A percentile compares a stretch with the other conserved stretches of the same genome.
Conservation (phyloP, 169 alveolate genomes). For the Cryptosporidium muris region DNA sequence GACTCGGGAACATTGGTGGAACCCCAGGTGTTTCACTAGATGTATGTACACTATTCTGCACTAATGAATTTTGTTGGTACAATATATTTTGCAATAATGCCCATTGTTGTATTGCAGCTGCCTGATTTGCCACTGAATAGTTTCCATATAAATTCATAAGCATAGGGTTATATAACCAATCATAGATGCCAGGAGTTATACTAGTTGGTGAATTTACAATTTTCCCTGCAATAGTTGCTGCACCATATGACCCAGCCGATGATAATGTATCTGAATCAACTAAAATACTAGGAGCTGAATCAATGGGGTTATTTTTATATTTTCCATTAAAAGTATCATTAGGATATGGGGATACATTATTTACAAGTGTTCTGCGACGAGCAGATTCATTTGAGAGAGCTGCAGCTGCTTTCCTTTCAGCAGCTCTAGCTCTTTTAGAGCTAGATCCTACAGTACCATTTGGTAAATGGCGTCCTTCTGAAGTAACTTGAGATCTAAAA, state of each 20-base stretch:
- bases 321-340: conserved; percentile 17
- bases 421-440: conserved; percentile 64
- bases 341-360: conserved; percentile 5
- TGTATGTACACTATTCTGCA: not conserved
- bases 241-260: conserved; percentile 1
- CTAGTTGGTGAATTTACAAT: not conserved
- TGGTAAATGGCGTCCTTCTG: conserved; percentile 71
- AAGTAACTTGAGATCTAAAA: conserved; percentile 59
- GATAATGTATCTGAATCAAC: conserved; percentile 34
- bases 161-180: conserved; percentile 59
- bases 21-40: too few species aligned
- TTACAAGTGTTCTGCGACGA: conserved; percentile 1
- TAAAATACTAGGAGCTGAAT: conserved; percentile 18
- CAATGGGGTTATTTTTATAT: not conserved
- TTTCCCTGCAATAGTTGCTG: conserved; percentile 1
- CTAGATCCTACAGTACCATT: conserved; percentile 65
- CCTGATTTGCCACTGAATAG: conserved; percentile 63
- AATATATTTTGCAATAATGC: conserved; percentile 55
- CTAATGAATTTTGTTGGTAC: not conserved
- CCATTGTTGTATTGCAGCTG: conserved; percentile 69
- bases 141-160: conserved; percentile 65
- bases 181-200: conserved; percentile 32
- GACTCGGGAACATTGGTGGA: not conserved
- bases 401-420: conserved; percentile 65
- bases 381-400: conserved; percentile 8